Percentiles rank a stretch among this genome's conserved stretches.
These are phyloP conservation scores for Cryphonectria nitschkei DNA, from an alignment of 2,329 filamentous ascomycete species.

Conservation along the genomic window DNA sequence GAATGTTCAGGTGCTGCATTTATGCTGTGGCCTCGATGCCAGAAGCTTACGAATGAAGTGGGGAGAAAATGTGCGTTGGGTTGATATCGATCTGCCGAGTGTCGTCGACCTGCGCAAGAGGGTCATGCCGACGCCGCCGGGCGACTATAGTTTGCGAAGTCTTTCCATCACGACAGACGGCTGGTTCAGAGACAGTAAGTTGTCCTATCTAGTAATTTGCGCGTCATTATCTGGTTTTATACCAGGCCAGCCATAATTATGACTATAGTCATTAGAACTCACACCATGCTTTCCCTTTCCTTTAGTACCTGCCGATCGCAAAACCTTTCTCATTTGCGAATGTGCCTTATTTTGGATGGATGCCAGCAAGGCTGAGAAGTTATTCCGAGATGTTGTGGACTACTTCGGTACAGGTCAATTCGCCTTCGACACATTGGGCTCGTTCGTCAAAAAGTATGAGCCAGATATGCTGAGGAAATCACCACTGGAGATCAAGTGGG, in stretches of 20 bases:
- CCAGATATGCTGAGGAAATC: neutral
- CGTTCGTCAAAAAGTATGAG: neutral
- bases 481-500: slow-evolving; percentile 13
- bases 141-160: slow-evolving; percentile 21
- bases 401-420: slow-evolving; percentile 25
- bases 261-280: neutral
- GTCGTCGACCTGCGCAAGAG: slow-evolving; percentile 23
- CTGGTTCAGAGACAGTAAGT: slow-evolving; percentile 17
- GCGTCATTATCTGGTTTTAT: too few species aligned
- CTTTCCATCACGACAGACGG: slow-evolving; percentile 16
- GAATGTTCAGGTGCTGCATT: slow-evolving; percentile 24
- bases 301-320: slow-evolving; percentile 22
- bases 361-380: slow-evolving; percentile 5
- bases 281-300: neutral
- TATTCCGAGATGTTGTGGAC: slow-evolving; percentile 13
- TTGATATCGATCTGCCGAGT: slow-evolving; percentile 24
- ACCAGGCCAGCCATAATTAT: neutral
- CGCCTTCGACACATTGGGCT: slow-evolving; percentile 20
- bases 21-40: slow-evolving; percentile 27
- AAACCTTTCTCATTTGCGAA: slow-evolving; percentile 25
- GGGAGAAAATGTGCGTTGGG: slow-evolving; percentile 22
- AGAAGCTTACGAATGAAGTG: slow-evolving; percentile 18
- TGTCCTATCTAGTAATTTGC: too few species aligned
- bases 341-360: slow-evolving; percentile 13
- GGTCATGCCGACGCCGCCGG: slow-evolving; percentile 3